Base-by-base conservation (phyloP, 495 filamentous ascomycete genomes). In the Cenococcum geophilum region DNA sequence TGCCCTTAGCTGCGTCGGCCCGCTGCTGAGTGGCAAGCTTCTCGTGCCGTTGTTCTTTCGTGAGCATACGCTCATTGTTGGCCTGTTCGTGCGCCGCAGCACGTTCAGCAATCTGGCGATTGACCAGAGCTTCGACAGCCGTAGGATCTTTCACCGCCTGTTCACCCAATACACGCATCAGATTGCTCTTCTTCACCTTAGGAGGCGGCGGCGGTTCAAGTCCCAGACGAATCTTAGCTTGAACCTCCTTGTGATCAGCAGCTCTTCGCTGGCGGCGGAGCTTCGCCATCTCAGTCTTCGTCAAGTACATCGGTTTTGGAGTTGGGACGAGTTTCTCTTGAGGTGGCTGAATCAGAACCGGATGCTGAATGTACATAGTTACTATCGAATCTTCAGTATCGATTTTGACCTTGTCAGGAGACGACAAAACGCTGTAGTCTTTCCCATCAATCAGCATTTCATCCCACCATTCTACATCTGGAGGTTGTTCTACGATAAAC, bases 381-480 rank as follows among this genome's bases (percentile, higher is more conserved):
- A 99, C 82, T 62, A 96, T 92, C 21, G 86, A 86, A 68, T 97
- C 91, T 20, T 82, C 74, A 0, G 84, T 83, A 36, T 86, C 80
- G 56, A 97, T 82, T 71, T 93, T 93, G 53, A 95, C 77, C 1
- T 76, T 78, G 49, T 78, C 77, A 14, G 84, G 77, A 10, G 82
- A 74, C 20, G 86, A 82, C 62, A 93, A 80, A 57, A 80, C 79
- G 60, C 83, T 77, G 72, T 97, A 97, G 57, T 81, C 84, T 40
- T 80, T 80, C 18, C 85, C 88, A 45, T 85, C 80, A 23, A 96
- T 79, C 6, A 97, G 75, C 1, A 82, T 86, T 74, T 97, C 91
- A 66, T 99, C 93, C 95, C 95, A 97, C 95, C 95, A 99, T 74
- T 99, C 93, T 43, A 97, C 79, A 20, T 87, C 86, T 8, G 95